These are phyloP conservation scores for Coemansia guatemalensis DNA, from an alignment of 192 early-diverging fungal species.

Conservation along the genomic window DNA sequence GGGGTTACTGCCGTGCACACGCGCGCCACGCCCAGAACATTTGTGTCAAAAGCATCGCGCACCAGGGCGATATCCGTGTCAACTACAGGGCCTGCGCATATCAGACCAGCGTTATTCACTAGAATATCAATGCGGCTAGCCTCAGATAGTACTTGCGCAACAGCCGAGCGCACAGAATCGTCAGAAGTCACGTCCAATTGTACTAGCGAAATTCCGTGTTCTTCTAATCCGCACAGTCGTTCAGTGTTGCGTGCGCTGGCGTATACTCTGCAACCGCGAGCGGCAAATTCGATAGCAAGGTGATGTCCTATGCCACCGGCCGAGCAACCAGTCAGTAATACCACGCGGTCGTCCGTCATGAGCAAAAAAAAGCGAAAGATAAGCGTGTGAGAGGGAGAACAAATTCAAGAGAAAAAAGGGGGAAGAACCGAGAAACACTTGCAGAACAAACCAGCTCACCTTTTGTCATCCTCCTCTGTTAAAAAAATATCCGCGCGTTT, in stretches of 20 bases:
- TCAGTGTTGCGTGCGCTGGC: conserved; percentile 20
- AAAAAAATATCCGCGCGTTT: too few species aligned
- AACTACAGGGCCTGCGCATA: conserved; percentile 52
- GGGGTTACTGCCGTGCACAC: conserved; percentile 58
- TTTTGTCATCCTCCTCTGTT: too few species aligned
- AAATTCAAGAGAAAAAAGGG: neutral
- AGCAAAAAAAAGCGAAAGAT: neutral
- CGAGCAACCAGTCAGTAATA: conserved; percentile 71
- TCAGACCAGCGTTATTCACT: conserved; percentile 71
- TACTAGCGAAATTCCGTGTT: conserved; percentile 3
- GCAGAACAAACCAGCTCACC: too few species aligned
- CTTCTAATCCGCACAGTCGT: conserved; percentile 1
- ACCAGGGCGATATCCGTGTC: conserved; percentile 44
- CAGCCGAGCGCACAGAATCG: conserved; percentile 16
- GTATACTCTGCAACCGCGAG: conserved; percentile 39
- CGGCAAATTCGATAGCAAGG: conserved; percentile 36
- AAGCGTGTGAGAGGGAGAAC: conserved; percentile 2
- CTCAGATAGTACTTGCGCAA: conserved; percentile 15
- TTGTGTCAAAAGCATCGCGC: conserved; percentile 58
- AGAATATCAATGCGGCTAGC: conserved; percentile 58
- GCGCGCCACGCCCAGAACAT: conserved; percentile 60
- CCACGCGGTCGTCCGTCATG: conserved; percentile 44
- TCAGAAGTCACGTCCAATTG: conserved; percentile 32
- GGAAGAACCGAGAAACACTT: neutral
- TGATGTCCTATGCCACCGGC: conserved; percentile 64